Evolutionary conservation across 805 yeast genomes (phyloP).

Genomic region (Yamadazyma laniorum): DNA sequence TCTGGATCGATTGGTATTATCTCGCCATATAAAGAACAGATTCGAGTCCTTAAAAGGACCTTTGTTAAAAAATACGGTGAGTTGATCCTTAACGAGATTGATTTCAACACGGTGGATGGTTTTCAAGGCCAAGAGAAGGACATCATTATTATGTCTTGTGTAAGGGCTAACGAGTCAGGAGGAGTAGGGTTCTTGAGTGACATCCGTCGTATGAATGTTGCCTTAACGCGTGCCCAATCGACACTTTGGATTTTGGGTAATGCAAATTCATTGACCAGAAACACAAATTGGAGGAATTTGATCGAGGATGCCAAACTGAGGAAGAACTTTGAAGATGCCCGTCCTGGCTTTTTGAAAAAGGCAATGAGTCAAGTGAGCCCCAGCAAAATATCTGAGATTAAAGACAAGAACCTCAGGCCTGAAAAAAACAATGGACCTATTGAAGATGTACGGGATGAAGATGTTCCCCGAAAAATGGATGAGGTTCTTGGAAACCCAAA

Average conservation of each 20-base stretch:
- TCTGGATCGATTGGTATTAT: conserved; percentile 81
- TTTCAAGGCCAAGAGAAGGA: conserved; percentile 92
- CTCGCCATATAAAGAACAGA: conserved; percentile 93
- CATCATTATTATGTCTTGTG: conserved; percentile 91
- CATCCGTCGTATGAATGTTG: conserved; percentile 94
- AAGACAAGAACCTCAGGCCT: no score
- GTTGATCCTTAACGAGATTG: conserved; percentile 61
- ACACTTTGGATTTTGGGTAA: conserved; percentile 93
- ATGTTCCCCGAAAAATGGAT: no score
- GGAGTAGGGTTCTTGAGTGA: conserved; percentile 88
- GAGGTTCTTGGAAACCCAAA: no score
- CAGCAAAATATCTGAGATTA: not conserved
- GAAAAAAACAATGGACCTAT: no score
- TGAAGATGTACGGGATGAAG: no score
- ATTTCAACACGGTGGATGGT: conserved; percentile 95
- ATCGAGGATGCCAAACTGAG: conserved; percentile 64
- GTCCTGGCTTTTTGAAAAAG: conserved; percentile 32
- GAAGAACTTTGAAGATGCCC: conserved; percentile 28
- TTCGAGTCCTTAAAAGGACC: conserved; percentile 51
- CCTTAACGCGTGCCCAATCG: conserved; percentile 87
- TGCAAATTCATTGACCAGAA: conserved; percentile 57
- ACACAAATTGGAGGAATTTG: conserved; percentile 71
- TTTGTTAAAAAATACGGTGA: conserved; percentile 65
- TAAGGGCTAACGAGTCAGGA: conserved; percentile 70
- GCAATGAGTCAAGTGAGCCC: not conserved